Conservation (phyloP, 2,329 filamentous ascomycete genomes). For the Colletotrichum chlorophyti region DNA sequence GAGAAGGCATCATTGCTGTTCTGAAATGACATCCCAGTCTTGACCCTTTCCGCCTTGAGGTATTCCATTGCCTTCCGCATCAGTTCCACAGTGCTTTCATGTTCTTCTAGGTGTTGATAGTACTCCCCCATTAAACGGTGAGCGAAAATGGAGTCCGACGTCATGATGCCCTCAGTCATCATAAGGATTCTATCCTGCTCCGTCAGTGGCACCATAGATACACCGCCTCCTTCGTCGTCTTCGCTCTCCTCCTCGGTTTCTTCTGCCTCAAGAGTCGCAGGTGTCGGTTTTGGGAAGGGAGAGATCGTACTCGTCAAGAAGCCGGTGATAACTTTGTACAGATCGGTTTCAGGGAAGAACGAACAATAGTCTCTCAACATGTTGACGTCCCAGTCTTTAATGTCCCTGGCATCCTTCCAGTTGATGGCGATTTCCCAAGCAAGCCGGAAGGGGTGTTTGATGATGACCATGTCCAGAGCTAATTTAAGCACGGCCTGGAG, state of each 20-base stretch:
- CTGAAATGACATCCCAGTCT: slow-evolving; percentile 72
- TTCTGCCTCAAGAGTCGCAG: slow-evolving; percentile 33
- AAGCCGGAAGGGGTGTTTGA: slow-evolving; percentile 86
- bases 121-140: slow-evolving; percentile 85
- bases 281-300: slow-evolving; percentile 67
- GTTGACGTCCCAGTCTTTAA: slow-evolving; percentile 78
- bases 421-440: slow-evolving; percentile 93
- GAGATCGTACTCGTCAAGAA: slow-evolving; percentile 86
- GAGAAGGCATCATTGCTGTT: slow-evolving; percentile 78
- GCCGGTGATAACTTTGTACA: slow-evolving; percentile 81
- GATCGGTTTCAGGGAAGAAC: slow-evolving; percentile 84
- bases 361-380: slow-evolving; percentile 81
- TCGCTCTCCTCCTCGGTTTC: slow-evolving; percentile 59
- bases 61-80: slow-evolving; percentile 76
- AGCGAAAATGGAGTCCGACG: slow-evolving; percentile 76
- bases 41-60: slow-evolving; percentile 64
- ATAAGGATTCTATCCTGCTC: slow-evolving; percentile 82
- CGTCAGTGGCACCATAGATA: slow-evolving; percentile 64
- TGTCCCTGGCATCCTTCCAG: slow-evolving; percentile 80
- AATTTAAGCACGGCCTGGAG: slow-evolving; percentile 76
- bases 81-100: slow-evolving; percentile 80
- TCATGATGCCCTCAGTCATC: slow-evolving; percentile 77
- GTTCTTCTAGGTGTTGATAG: slow-evolving; percentile 84
- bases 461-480: slow-evolving; percentile 92
- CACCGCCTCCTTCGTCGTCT: slow-evolving; percentile 64